Evolutionary conservation across 148 eudicot genomes (phyloP).

Genomic region (Talinum fruticosum): DNA sequence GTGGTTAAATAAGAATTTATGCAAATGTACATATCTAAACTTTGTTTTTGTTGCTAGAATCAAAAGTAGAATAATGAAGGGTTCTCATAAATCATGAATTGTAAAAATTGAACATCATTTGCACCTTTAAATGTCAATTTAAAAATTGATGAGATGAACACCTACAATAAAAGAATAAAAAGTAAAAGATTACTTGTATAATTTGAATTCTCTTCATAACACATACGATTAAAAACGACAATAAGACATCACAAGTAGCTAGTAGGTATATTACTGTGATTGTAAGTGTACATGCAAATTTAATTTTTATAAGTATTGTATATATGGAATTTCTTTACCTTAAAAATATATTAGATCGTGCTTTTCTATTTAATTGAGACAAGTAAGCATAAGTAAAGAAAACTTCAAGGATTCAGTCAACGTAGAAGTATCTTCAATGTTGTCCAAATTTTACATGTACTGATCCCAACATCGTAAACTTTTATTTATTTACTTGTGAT

Average conservation of each 20-base stretch:
- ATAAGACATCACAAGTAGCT: no score
- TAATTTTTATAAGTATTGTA: no score
- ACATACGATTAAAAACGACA: no score
- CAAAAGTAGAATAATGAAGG: constrained; percentile 28
- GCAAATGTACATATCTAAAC: background rate
- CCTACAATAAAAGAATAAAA: background rate
- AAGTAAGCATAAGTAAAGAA: no score
- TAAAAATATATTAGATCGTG: no score
- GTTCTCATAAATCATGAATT: constrained; percentile 29
- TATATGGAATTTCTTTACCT: no score
- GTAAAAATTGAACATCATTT: constrained; percentile 26
- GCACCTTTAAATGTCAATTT: background rate
- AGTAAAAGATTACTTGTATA: background rate
- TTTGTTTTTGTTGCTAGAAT: background rate
- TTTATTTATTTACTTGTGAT: no score
- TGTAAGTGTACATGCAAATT: background rate
- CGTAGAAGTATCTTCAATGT: no score
- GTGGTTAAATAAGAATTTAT: constrained; percentile 16
- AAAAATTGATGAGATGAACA: constrained; percentile 51
- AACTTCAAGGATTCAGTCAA: no score
- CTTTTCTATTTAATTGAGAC: no score
- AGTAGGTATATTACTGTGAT: background rate
- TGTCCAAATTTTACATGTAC: no score
- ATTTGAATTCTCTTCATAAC: background rate
- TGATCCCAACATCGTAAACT: background rate